These are phyloP conservation scores for Penicillium canariense DNA, from an alignment of 495 filamentous ascomycete species.

Conservation along the genomic window DNA sequence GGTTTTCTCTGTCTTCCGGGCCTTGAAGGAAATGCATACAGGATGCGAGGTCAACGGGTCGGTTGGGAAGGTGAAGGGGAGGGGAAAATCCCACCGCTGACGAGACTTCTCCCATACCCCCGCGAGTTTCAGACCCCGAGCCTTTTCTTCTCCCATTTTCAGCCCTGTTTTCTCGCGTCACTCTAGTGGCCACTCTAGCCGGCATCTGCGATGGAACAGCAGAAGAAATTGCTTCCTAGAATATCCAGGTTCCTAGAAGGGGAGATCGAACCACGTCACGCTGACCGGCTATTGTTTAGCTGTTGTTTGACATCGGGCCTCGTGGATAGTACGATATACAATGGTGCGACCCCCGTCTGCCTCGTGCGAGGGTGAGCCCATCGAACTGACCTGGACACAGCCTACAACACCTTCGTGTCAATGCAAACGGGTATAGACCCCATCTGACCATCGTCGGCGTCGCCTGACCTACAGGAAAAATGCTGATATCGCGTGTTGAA, in stretches of 20 bases:
- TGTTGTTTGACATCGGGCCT: conserved; percentile 52
- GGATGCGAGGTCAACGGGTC: not conserved
- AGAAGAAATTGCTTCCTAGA: conserved; percentile 3
- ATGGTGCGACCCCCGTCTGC: conserved; percentile 20
- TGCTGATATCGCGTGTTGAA: too few relatives aligned
- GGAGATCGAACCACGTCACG: conserved; percentile 36
- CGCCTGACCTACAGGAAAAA: too few relatives aligned
- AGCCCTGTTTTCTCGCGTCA: too few relatives aligned
- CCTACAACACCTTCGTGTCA: conserved; percentile 53
- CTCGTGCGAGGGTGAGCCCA: not conserved
- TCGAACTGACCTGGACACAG: conserved; percentile 28
- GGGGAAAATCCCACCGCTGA: not conserved
- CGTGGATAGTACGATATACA: conserved; percentile 52
- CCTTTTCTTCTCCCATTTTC: not conserved
- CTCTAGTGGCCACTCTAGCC: too few relatives aligned
- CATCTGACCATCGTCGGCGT: not conserved
- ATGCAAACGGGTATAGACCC: conserved; percentile 50
- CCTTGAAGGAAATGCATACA: too few relatives aligned
- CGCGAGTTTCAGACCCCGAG: not conserved
- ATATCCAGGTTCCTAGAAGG: conserved; percentile 26
- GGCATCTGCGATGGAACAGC: conserved; percentile 4
- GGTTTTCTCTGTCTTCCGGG: too few relatives aligned
- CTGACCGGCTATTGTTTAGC: conserved; percentile 42
- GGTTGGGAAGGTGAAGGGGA: not conserved
- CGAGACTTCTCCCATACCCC: not conserved